Evolutionary conservation across 306 rosid genomes (phyloP).

Genomic region (Begonia fuchsioides): DNA sequence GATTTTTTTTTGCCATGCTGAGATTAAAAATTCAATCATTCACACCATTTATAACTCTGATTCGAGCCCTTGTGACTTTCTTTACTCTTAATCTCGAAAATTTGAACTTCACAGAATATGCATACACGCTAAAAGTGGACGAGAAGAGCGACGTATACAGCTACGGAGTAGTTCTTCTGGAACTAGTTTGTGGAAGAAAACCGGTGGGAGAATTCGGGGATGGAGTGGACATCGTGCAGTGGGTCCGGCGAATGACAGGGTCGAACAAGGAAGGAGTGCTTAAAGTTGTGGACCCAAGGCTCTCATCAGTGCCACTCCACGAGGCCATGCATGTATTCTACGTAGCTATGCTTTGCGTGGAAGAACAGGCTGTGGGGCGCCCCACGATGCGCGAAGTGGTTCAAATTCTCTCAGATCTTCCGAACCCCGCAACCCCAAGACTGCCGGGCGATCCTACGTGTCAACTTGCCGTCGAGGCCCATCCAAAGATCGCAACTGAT

Average conservation of each 20-base stretch:
- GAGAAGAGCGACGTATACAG: constrained; percentile 92
- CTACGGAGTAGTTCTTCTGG: constrained; percentile 79
- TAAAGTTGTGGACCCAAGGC: constrained; percentile 72
- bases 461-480: constrained; percentile 11
- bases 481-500: constrained; percentile 51
- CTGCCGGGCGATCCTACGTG: constrained; percentile 21
- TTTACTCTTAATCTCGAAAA: background rate
- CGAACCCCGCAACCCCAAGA: constrained; percentile 41
- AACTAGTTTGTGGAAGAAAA: constrained; percentile 65
- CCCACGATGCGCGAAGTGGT: constrained; percentile 98
- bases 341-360: constrained; percentile 89
- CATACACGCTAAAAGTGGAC: constrained; percentile 80
- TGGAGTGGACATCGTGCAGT: constrained; percentile 88
- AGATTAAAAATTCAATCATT: too few species aligned
- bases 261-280: constrained; percentile 74
- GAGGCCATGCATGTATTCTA: constrained; percentile 85
- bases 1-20: too few species aligned
- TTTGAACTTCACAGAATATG: constrained; percentile 51
- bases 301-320: constrained; percentile 69
- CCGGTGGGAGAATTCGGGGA: constrained; percentile 95
- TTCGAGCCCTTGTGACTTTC: too few species aligned
- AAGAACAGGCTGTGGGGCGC: constrained; percentile 91
- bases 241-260: constrained; percentile 80
- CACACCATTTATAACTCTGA: too few species aligned
- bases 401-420: constrained; percentile 88